Percentiles rank a stretch among this genome's conserved stretches.
Conservation (phyloP, 1,139 yeast genomes). For the Sugiyamaella novakii region DNA sequence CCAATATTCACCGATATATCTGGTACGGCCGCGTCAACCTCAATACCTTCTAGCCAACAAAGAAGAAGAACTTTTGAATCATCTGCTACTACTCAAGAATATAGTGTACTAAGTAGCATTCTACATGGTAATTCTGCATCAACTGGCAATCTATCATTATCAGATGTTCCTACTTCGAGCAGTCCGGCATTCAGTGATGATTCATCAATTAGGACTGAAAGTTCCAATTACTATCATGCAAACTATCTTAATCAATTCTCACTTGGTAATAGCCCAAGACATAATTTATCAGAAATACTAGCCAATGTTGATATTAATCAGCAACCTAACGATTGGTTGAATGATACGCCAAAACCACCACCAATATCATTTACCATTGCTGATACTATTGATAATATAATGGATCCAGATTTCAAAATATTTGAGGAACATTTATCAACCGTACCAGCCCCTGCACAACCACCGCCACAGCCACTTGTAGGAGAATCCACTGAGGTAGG, state of each 20-base stretch:
- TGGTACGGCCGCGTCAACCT: background rate
- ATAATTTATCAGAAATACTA: conserved; percentile 31
- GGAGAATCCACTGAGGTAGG: background rate
- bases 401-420: conserved; percentile 20
- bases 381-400: conserved; percentile 19
- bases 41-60: conserved; percentile 2
- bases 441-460: background rate
- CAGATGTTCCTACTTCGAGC: conserved; percentile 12
- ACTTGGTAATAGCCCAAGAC: conserved; percentile 26
- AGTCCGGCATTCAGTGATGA: conserved; percentile 37
- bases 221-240: conserved; percentile 15
- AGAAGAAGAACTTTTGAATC: conserved; percentile 53
- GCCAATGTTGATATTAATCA: conserved; percentile 27
- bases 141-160: conserved; percentile 17
- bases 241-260: conserved; percentile 30
- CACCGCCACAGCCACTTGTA: background rate
- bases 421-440: conserved; percentile 6
- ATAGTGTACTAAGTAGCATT: conserved; percentile 73
- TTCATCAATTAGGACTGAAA: conserved; percentile 24
- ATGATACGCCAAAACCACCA: conserved; percentile 29
- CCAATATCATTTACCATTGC: conserved; percentile 36
- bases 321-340: conserved; percentile 29
- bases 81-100: conserved; percentile 78
- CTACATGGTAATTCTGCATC: conserved; percentile 42
- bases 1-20: background rate